Conservation (phyloP, 2,329 filamentous ascomycete genomes). For the Sporothrix globosa region DNA sequence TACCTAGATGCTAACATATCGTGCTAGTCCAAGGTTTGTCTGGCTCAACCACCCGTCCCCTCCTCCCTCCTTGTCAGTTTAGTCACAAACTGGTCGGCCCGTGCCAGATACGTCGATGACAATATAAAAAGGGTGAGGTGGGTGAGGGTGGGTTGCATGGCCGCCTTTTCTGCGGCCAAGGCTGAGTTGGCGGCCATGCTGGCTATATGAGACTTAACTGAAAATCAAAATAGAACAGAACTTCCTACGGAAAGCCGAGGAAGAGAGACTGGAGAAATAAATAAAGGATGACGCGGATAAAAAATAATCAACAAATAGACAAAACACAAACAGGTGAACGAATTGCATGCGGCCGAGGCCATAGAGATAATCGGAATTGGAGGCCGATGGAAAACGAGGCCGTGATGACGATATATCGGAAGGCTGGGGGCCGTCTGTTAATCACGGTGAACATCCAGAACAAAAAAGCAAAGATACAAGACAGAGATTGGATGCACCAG, state of each 20-base stretch:
- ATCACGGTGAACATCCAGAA: background rate
- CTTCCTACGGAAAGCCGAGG: background rate
- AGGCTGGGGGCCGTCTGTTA: background rate
- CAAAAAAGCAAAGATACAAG: background rate
- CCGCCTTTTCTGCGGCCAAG: constrained; percentile 31
- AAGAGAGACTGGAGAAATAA: background rate
- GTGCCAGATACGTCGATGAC: constrained; percentile 12
- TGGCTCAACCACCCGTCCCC: background rate
- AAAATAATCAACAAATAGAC: background rate
- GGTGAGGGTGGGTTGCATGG: constrained; percentile 29
- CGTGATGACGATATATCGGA: constrained; percentile 7
- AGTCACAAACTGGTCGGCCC: constrained; percentile 26
- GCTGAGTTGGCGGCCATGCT: constrained; percentile 27
- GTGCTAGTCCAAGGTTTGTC: background rate
- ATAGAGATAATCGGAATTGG: background rate
- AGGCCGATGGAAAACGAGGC: background rate
- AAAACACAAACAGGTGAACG: background rate
- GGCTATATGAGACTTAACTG: constrained; percentile 13
- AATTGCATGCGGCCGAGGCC: background rate
- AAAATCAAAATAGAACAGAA: constrained; percentile 7
- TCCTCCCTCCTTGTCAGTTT: background rate
- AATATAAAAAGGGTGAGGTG: constrained; percentile 10
- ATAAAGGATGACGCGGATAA: constrained; percentile 10
- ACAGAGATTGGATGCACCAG: background rate
- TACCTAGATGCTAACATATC: background rate